Evolutionary conservation across 2,329 filamentous ascomycete genomes (phyloP).

Genomic region (Ampelomyces quisqualis): DNA sequence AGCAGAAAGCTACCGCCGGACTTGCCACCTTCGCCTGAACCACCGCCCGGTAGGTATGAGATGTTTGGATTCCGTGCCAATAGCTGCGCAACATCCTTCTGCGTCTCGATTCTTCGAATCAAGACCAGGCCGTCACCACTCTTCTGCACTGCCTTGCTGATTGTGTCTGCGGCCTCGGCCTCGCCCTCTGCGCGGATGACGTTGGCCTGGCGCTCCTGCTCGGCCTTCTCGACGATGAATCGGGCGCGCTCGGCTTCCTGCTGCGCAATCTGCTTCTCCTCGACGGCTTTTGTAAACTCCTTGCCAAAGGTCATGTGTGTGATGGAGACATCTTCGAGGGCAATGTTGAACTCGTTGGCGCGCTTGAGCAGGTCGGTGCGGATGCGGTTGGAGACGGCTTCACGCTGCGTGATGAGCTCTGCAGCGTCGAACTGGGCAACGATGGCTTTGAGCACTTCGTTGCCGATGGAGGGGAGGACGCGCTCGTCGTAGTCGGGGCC

Average conservation of each 20-base stretch:
- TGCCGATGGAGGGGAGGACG: conserved; percentile 56
- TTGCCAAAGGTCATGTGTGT: conserved; percentile 99
- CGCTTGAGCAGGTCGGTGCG: conserved; percentile 87
- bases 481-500: conserved; percentile 92
- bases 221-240: conserved; percentile 97
- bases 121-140: conserved; percentile 88
- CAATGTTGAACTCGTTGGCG: conserved; percentile 97
- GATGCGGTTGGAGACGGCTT: conserved; percentile 94
- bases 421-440: conserved; percentile 57
- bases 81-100: conserved; percentile 90
- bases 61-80: conserved; percentile 91
- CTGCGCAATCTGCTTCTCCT: conserved; percentile 99
- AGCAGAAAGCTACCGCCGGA: conserved; percentile 66
- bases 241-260: conserved; percentile 96
- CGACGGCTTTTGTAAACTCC: conserved; percentile 97
- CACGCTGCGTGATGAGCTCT: conserved; percentile 90
- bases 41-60: conserved; percentile 82
- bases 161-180: conserved; percentile 93
- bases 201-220: conserved; percentile 98
- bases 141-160: conserved; percentile 90
- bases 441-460: conserved; percentile 58
- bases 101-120: conserved; percentile 96
- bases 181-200: conserved; percentile 98
- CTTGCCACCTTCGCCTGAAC: conserved; percentile 57
- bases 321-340: conserved; percentile 97